Evolutionary conservation across 768 basidiomycete genomes (phyloP).

Genomic region (Xerocomellus chrysenteron): DNA sequence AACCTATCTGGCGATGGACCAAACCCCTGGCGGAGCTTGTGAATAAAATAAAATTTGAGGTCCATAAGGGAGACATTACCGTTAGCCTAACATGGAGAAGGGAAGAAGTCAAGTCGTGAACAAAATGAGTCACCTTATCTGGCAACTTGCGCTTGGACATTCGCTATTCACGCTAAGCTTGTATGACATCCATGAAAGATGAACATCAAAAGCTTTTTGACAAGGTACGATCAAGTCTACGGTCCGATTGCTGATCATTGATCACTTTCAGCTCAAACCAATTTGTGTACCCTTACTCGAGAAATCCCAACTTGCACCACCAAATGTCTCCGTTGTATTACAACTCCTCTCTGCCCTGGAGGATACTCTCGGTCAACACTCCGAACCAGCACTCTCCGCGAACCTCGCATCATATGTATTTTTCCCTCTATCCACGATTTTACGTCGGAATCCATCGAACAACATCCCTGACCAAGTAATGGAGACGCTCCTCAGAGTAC

Average conservation of each 20-base stretch:
- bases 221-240: constrained; percentile 29
- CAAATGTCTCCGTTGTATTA: constrained; percentile 46
- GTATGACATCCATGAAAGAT: constrained; percentile 21
- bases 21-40: neutral
- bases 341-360: constrained; percentile 56
- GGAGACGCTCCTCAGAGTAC: constrained; percentile 63
- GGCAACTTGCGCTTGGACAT: neutral
- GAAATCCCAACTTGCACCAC: constrained; percentile 60
- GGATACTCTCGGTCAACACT: constrained; percentile 43
- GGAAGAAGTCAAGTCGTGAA: neutral
- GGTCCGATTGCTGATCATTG: neutral
- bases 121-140: neutral
- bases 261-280: constrained; percentile 50
- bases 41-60: neutral
- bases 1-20: neutral
- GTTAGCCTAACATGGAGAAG: neutral
- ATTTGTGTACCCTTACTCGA: constrained; percentile 82
- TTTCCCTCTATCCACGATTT: constrained; percentile 82
- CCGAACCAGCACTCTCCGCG: constrained; percentile 44
- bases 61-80: neutral
- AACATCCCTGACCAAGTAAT: constrained; percentile 78
- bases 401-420: constrained; percentile 80
- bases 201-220: constrained; percentile 36
- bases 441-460: constrained; percentile 69
- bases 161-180: neutral